Percentiles rank a stretch among this genome's conserved stretches.
phyloP scores from a whole-genome alignment of 1,284 basidiomycete genomes.

The Pseudozyma sp. region DNA sequence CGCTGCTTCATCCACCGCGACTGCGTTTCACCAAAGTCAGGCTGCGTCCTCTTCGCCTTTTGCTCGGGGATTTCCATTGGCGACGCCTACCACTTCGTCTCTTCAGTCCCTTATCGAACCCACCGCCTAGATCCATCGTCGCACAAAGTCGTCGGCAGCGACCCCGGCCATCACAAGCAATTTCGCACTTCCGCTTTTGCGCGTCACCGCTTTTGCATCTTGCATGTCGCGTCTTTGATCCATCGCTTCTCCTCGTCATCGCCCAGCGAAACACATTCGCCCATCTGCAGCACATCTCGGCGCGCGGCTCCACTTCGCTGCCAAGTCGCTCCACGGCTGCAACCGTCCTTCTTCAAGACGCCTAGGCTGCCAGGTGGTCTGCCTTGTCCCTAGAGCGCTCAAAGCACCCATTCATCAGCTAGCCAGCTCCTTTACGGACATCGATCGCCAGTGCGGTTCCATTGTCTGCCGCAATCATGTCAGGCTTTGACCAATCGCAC shows the following conservation, averaged over 20 bases:
- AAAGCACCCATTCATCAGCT: not conserved
- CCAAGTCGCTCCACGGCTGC: too few relatives aligned
- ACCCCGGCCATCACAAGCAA: too few relatives aligned
- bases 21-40: not conserved
- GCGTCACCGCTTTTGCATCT: too few relatives aligned
- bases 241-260: too few relatives aligned
- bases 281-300: too few relatives aligned
- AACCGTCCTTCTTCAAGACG: too few relatives aligned
- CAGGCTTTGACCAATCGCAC: constrained; percentile 47
- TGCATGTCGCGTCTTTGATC: too few relatives aligned
- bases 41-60: not conserved
- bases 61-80: not conserved
- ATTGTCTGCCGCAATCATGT: constrained; percentile 27
- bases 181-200: too few relatives aligned
- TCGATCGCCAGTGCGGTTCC: not conserved
- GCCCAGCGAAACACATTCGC: too few relatives aligned
- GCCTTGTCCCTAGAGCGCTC: not conserved
- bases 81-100: not conserved
- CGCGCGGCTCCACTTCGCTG: not conserved
- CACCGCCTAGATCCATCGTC: not conserved
- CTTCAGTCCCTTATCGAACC: not conserved
- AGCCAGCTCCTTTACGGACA: not conserved
- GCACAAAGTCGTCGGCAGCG: not conserved
- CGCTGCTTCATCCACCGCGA: constrained; percentile 3
- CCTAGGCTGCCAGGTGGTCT: too few relatives aligned